Percentiles rank a stretch among this genome's conserved stretches.
These are phyloP conservation scores for Macrophomina phaseolina DNA, from an alignment of 2,329 filamentous ascomycete species.

Conservation along the genomic window DNA sequence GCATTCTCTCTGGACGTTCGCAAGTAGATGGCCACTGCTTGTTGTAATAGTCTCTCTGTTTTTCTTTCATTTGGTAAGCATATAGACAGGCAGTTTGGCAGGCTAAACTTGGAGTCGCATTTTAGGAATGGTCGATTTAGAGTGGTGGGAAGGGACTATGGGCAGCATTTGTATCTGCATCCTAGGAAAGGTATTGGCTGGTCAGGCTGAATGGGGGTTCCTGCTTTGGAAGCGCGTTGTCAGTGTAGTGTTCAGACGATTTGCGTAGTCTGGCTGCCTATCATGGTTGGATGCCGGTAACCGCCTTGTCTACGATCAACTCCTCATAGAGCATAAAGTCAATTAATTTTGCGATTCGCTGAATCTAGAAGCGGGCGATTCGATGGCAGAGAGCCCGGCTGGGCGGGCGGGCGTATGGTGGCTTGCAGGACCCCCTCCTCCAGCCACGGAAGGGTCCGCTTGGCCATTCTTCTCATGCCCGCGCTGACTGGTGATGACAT, in stretches of 20 bases:
- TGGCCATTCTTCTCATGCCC: not conserved
- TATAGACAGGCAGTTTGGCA: slow-evolving; percentile 11
- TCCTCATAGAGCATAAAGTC: slow-evolving; percentile 8
- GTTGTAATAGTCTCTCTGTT: not conserved
- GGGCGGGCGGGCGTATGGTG: slow-evolving; percentile 13
- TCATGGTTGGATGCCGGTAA: slow-evolving; percentile 12
- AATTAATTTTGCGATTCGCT: slow-evolving; percentile 14
- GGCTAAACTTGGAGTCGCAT: not conserved
- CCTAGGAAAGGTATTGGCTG: not conserved
- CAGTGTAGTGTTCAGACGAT: not conserved
- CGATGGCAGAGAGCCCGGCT: not conserved
- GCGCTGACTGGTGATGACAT: not conserved
- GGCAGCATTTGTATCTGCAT: slow-evolving; percentile 4
- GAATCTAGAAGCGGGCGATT: not conserved
- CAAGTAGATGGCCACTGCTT: slow-evolving; percentile 24
- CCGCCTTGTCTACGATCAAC: slow-evolving; percentile 5
- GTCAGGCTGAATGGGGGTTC: not conserved
- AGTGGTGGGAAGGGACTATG: not conserved
- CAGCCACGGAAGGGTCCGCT: not conserved
- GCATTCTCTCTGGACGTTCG: not conserved
- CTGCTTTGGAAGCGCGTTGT: not conserved
- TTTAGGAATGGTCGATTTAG: not conserved
- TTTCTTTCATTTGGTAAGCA: slow-evolving; percentile 8
- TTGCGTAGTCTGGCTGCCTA: slow-evolving; percentile 3
- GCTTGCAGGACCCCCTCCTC: slow-evolving; percentile 5